A percentile compares a stretch with the other conserved stretches of the same genome.
phyloP scores from a whole-genome alignment of 352 stramenopile genomes.

The Globisporangium megalacanthum region DNA sequence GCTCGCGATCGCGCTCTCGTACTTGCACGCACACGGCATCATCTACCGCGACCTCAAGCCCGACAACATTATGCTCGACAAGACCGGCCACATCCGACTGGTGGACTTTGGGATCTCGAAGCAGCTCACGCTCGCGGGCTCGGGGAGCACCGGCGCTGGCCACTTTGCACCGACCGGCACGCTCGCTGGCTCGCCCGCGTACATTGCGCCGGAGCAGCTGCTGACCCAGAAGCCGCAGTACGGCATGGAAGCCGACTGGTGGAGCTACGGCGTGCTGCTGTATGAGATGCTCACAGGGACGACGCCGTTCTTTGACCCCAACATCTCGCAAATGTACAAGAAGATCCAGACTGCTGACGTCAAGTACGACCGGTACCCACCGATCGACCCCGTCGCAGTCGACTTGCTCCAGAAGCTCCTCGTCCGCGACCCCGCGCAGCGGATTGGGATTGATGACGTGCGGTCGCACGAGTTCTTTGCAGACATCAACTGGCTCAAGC shows the following conservation, averaged over 20 bases:
- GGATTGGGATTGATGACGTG: slow-evolving; percentile 55
- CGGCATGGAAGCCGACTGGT: slow-evolving; percentile 88
- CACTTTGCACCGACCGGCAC: slow-evolving; percentile 66
- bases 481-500: slow-evolving; percentile 57
- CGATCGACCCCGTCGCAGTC: slow-evolving; percentile 59
- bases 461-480: slow-evolving; percentile 68
- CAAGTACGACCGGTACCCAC: slow-evolving; percentile 66
- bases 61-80: slow-evolving; percentile 89
- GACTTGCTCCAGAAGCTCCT: slow-evolving; percentile 75
- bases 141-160: slow-evolving; percentile 12
- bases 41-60: slow-evolving; percentile 88
- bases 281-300: slow-evolving; percentile 88
- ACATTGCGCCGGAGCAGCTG: slow-evolving; percentile 82
- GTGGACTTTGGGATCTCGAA: slow-evolving; percentile 90
- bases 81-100: slow-evolving; percentile 81
- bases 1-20: slow-evolving; percentile 79
- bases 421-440: slow-evolving; percentile 63
- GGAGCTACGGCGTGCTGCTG: slow-evolving; percentile 86
- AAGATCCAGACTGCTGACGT: slow-evolving; percentile 86
- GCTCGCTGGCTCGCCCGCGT: slow-evolving; percentile 74
- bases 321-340: slow-evolving; percentile 87
- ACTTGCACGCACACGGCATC: slow-evolving; percentile 82
- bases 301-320: slow-evolving; percentile 85
- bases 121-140: slow-evolving; percentile 39
- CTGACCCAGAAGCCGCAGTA: slow-evolving; percentile 83